These are phyloP conservation scores for Immersiella caudata DNA, from an alignment of 495 filamentous ascomycete species.

Conservation along the genomic window DNA sequence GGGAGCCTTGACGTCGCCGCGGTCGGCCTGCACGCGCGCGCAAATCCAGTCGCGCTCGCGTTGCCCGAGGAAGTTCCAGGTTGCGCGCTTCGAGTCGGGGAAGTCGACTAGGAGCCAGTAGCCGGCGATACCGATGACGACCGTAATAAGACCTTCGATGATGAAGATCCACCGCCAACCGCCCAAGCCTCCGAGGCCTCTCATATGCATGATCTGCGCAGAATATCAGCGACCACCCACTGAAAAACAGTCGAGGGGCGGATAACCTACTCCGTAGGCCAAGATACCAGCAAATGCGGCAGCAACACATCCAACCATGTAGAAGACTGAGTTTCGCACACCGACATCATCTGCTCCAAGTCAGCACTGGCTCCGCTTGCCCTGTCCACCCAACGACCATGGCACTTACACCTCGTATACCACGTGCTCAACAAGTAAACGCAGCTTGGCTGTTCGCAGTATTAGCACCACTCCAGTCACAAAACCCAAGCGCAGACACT, in stretches of 20 bases:
- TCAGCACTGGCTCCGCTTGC: conserved; percentile 7
- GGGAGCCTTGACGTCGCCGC: conserved; percentile 55
- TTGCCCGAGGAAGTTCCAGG: conserved; percentile 56
- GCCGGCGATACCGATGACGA: conserved; percentile 48
- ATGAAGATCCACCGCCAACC: conserved; percentile 72
- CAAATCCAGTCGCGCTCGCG: conserved; percentile 59
- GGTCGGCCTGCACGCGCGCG: conserved; percentile 60
- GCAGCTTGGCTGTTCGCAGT: too few relatives aligned
- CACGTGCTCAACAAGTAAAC: conserved; percentile 66
- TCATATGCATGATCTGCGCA: conserved; percentile 57
- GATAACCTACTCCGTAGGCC: conserved; percentile 58
- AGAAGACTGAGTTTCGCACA: conserved; percentile 66
- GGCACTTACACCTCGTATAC: conserved; percentile 59
- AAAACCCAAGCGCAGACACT: too few relatives aligned
- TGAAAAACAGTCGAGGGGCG: too few relatives aligned
- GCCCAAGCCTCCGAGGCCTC: conserved; percentile 47
- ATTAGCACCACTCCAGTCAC: too few relatives aligned
- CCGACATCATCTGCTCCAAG: conserved; percentile 56
- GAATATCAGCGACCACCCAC: neutral
- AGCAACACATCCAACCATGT: conserved; percentile 64
- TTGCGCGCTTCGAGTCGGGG: conserved; percentile 55
- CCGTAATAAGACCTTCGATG: conserved; percentile 59
- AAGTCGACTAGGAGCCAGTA: conserved; percentile 63
- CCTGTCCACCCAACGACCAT: neutral
- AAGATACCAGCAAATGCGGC: conserved; percentile 65